Conservation (phyloP, 164 flowering plant genomes). For the Platanus orientalis region DNA sequence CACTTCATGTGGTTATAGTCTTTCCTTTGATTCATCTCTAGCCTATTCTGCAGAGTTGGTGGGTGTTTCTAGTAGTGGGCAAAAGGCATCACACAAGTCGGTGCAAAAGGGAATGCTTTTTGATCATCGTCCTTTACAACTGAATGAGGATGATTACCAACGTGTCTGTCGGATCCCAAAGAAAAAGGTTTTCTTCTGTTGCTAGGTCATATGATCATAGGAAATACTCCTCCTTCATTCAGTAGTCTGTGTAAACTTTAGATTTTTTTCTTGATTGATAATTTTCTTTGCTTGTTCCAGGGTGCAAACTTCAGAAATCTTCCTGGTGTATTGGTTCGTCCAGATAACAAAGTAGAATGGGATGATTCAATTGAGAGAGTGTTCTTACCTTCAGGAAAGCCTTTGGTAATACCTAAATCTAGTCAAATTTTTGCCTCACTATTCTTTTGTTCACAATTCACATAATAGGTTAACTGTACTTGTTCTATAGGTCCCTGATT, state of each 20-base stretch:
- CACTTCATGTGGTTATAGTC: too few species aligned
- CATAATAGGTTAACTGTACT: too few species aligned
- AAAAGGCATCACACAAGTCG: neutral
- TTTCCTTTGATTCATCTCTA: neutral
- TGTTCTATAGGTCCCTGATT: constrained; percentile 62
- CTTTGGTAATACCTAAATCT: constrained; percentile 43
- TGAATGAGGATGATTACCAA: constrained; percentile 64
- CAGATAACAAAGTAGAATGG: constrained; percentile 52
- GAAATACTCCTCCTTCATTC: neutral
- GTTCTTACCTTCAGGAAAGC: constrained; percentile 51
- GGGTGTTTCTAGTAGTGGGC: neutral
- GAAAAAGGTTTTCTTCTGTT: constrained; percentile 42
- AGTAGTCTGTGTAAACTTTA: neutral
- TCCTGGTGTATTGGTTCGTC: constrained; percentile 55
- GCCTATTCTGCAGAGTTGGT: constrained; percentile 27
- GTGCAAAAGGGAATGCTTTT: constrained; percentile 18
- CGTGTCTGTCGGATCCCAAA: constrained; percentile 70
- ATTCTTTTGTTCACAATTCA: neutral
- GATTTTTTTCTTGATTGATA: neutral
- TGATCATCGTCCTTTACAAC: constrained; percentile 61
- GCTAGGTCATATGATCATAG: neutral
- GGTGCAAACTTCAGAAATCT: constrained; percentile 82
- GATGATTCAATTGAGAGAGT: constrained; percentile 45
- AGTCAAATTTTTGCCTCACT: neutral
- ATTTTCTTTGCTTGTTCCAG: constrained; percentile 21